Percentiles rank a stretch among this genome's conserved stretches.
Evolutionary conservation across 306 rosid genomes (phyloP).

Genomic region (Gillenia trifoliata): DNA sequence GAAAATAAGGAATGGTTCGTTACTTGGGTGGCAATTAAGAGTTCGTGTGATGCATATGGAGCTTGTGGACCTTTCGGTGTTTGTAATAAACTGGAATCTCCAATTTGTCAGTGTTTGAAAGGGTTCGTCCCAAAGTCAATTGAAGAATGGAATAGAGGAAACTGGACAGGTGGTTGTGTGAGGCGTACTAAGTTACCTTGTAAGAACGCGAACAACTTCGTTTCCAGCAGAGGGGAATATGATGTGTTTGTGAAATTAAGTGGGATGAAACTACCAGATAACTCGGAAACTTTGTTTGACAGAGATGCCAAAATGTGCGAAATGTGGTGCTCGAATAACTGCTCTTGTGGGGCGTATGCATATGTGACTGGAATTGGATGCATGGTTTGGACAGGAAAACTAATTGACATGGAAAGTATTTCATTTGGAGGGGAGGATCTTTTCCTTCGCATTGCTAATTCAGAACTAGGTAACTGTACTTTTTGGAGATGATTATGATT

Average conservation of each 20-base stretch:
- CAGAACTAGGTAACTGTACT: conserved; percentile 46
- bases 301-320: background rate
- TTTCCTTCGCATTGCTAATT: conserved; percentile 6
- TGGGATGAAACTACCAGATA: conserved; percentile 11
- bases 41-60: conserved; percentile 14
- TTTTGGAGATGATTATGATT: too few relatives aligned
- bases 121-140: conserved; percentile 8
- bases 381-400: conserved; percentile 21
- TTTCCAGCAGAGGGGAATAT: too few relatives aligned
- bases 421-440: conserved; percentile 9
- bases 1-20: too few relatives aligned
- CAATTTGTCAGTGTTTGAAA: conserved; percentile 19
- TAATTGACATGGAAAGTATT: conserved; percentile 22
- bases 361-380: conserved; percentile 19
- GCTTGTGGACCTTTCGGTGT: conserved; percentile 14
- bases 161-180: conserved; percentile 16
- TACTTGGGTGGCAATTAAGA: background rate
- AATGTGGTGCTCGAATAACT: conserved; percentile 16
- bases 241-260: background rate
- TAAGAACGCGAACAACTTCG: too few relatives aligned
- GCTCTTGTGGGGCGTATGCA: conserved; percentile 28
- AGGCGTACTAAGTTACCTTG: background rate
- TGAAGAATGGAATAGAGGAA: conserved; percentile 12
- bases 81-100: conserved; percentile 6
- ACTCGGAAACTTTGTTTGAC: background rate